Evolutionary conservation across 306 rosid species (phyloP), one percentile per base, ranked within the genome.

Genomic region (Pyrus betulifolia): DNA sequence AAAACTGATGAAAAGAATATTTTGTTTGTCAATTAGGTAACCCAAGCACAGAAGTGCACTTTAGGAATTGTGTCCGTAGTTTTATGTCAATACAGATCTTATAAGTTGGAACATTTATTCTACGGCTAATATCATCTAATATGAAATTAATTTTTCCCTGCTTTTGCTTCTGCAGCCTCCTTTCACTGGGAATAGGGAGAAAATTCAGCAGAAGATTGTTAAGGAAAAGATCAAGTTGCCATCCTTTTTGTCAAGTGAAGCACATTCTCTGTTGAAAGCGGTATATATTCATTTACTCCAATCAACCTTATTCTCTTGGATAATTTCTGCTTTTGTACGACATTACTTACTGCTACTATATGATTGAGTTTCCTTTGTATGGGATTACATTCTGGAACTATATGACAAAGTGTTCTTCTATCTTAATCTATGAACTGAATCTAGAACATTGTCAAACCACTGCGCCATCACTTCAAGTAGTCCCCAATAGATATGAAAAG

Each of bases 201-300:
- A 86, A 79, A 87, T 92, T 69, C 98, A 94, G 85, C 93, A 86
- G 81, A 94, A 87, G 93, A 89, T 94, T 78, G 88, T 94, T 11
- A 94, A 89, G 84, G 98, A 94, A 72, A 94, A 87, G 89, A 83
- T 94, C 67, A 94, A 94, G 91, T 79, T 94, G 87, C 98, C 98
- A 4, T 83, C 91, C 64, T 94, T 73, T 88, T 84, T 94, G 85
- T 80, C 98, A 30, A 94, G 95, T 65, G 98, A 94, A 80, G 97
- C 97, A 21, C 98, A 94, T 84, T 85, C 97, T 69, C 85, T 94
- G 74, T 79, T 94, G 87, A 94, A 90, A 87, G 96, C 85, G 93
- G 96, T 93, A 88, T 51, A 19, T 76, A 18, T 65, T 66, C 65
- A 55, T 69, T 54, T 35, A 25, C 64, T 38, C 38, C 8, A n/a